Evolutionary conservation across 306 rosid species (phyloP), one percentile per base, ranked within the genome.

Genomic region (Trifolium subterraneum): DNA sequence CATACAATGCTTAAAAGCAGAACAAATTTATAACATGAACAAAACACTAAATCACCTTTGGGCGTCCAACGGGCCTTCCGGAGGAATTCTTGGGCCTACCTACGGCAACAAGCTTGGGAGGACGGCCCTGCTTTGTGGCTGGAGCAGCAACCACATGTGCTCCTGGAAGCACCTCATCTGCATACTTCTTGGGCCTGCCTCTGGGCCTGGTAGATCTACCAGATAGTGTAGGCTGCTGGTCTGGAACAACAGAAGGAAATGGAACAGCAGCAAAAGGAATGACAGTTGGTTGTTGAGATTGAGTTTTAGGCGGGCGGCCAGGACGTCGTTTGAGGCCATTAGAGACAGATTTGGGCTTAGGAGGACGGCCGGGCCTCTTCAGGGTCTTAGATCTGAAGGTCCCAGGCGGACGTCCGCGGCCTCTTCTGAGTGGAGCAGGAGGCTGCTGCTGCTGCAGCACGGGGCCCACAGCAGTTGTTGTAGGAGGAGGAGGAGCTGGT

Each of bases 231-330:
- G 10, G 7, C 1, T 16, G 22, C 3, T 16, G 22, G 12, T 60
- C 66, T 60, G 39, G 16, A 6, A n/a, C 68, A 64, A 23, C 15
- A 13, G 8, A 0, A 13, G 81, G 5, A 35, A 23, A 16, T 1
- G 80, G 51, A 7, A 71, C 62, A 4, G 72, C 19, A 0, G 85
- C 87, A 15, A 85, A 86, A 0, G 97, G 97, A 27, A 87, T 84
- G 62, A 75, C 68, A 11, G 85, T 79, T 3, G 83, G 74, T 3
- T 81, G 68, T 0, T 18, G 50, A 71, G 86, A 85, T 44, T 86
- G 87, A 13, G 18, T 56, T 75, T 91, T 91, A 0, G 89, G 89
- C 0, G 97, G 97, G 10, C 97, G 92, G 2, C 97, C 97, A 0
- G 84, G 97, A 10, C 95, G 83, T 45, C 90, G 82, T 70, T 91